Percentiles rank a stretch among this genome's conserved stretches.
phyloP scores from a whole-genome alignment of 306 rosid genomes.

The Styphnolobium japonicum region DNA sequence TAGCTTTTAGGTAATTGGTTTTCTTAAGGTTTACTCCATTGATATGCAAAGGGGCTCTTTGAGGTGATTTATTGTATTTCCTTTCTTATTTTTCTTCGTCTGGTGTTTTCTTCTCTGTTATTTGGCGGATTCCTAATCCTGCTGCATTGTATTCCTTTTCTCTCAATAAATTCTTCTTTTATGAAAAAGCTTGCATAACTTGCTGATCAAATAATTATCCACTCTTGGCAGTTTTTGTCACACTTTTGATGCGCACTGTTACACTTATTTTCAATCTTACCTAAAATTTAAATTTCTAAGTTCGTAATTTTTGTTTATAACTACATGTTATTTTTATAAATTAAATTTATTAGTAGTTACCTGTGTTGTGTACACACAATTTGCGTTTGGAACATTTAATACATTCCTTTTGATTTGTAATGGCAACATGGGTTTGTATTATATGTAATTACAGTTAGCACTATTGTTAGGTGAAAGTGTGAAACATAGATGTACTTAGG shows the following conservation, averaged over 20 bases:
- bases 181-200: no score
- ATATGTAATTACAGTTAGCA: not conserved
- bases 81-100: no score
- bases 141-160: no score
- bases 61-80: slow-evolving; percentile 5
- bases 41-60: not conserved
- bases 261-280: not conserved
- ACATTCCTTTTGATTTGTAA: no score
- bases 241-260: not conserved
- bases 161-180: no score
- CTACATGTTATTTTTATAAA: no score
- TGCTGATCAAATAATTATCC: no score
- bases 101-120: no score
- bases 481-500: not conserved
- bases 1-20: not conserved
- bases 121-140: not conserved
- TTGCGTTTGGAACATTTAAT: no score
- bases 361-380: not conserved
- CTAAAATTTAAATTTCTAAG: not conserved
- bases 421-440: no score
- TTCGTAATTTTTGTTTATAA: not conserved
- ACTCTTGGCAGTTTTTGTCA: not conserved
- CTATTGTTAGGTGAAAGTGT: not conserved
- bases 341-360: no score
- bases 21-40: not conserved